Evolutionary conservation across 768 basidiomycete genomes (phyloP), one percentile per base, ranked within the genome.

Genomic region (Hypsizygus marmoreus): DNA sequence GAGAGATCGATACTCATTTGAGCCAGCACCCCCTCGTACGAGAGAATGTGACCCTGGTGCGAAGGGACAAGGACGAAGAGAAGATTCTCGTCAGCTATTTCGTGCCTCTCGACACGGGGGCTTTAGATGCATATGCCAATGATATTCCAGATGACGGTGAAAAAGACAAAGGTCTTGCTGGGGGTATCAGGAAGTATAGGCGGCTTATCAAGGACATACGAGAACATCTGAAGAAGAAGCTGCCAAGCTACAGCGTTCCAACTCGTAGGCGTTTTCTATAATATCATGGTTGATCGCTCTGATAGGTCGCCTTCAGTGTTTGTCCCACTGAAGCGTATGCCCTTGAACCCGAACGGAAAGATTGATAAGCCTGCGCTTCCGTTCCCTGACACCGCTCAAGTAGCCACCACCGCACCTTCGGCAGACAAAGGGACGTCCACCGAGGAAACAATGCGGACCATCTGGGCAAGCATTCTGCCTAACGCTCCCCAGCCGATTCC

Each of bases 1-100:
- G 95, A 12, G 97, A 99, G 66, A 97, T 99, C 54, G 97, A 99
- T 64, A 97, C 91, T 0, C 86, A 95, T 69, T 82, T 99, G 45
- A 90, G 88, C 56, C 86, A 94, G 59, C 95, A 98, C 62, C 88
- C 91, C 6, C 79, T 92, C 14, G 83, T 99, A 2, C 75, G 95
- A n/a, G 97, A 98, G 70, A 99, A 99, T 63, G 95, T 99, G 41
- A 98, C 97, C 2, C 79, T 98, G 29, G 95, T 99, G 33, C 74
- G 95, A 55, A 75, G 95, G 63, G 95, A 99, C 72, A 98, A 98
- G 74, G 92, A 97, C 67, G 97, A 98, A 68, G 97, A 99, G 71
- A 98, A 99, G 74, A 94, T 97, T 25, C 81, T 99, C 22, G 88
- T 99, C 51, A 91, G 89, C 66, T 99, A 99, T 66, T 91, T 99